Evolutionary conservation across 129 eudicot genomes (phyloP).

Genomic region (Deinandra increscens): DNA sequence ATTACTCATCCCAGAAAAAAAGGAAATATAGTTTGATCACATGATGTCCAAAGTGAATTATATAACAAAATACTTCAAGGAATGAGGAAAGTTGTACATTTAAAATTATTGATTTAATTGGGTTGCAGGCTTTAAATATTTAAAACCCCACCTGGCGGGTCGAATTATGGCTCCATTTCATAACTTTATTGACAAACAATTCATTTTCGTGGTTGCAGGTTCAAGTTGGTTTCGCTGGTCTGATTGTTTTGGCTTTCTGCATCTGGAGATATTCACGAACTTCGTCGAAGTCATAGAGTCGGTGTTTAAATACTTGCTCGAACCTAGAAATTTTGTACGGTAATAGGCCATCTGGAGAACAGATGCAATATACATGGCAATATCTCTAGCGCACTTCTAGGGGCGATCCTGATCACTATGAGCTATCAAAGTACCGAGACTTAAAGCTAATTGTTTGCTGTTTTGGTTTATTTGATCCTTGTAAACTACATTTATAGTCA

Average conservation of each 20-base stretch:
- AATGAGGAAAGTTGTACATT: background rate
- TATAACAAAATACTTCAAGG: background rate
- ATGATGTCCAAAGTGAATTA: background rate
- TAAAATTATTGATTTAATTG: background rate
- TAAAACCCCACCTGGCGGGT: background rate
- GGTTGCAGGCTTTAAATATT: background rate
- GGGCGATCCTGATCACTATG: background rate
- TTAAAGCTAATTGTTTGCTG: background rate
- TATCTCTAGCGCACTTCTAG: background rate
- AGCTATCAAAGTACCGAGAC: background rate
- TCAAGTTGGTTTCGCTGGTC: constrained; percentile 56
- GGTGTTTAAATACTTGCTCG: background rate
- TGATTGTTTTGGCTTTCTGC: constrained; percentile 48
- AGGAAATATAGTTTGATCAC: background rate
- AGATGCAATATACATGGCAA: constrained; percentile 16
- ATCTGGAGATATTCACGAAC: constrained; percentile 68
- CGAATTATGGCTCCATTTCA: background rate
- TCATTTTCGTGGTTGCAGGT: constrained; percentile 43
- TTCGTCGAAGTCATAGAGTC: constrained; percentile 31
- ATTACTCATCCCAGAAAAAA: background rate
- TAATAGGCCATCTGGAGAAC: background rate
- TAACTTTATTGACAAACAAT: background rate
- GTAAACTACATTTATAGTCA: background rate
- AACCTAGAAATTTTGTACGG: constrained; percentile 6
- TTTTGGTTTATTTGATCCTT: background rate